Evolutionary conservation across 2,329 filamentous ascomycete species (phyloP).

Genomic region (Dothideomycetes sp.): DNA sequence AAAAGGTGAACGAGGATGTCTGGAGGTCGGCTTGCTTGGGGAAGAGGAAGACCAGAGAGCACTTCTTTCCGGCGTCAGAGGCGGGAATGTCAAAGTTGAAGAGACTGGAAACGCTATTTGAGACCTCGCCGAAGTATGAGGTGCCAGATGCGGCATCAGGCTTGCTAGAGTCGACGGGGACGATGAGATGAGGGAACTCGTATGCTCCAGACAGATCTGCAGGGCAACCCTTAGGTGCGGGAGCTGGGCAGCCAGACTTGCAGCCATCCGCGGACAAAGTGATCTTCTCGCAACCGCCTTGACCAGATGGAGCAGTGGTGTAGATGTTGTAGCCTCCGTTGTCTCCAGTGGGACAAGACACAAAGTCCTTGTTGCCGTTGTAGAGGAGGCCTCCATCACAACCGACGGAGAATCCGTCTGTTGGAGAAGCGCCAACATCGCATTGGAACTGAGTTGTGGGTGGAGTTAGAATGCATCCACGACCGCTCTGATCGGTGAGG

Average conservation of each 20-base stretch:
- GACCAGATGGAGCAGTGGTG: conserved; percentile 30
- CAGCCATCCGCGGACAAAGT: conserved; percentile 36
- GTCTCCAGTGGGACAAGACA: conserved; percentile 51
- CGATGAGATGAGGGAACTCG: conserved; percentile 52
- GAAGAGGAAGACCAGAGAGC: conserved; percentile 57
- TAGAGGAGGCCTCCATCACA: conserved; percentile 45
- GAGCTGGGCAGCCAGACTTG: conserved; percentile 25
- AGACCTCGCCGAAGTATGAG: conserved; percentile 48
- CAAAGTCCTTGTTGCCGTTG: conserved; percentile 46
- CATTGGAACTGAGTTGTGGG: conserved; percentile 54
- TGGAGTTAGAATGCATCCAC: conserved; percentile 55
- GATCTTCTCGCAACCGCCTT: conserved; percentile 43
- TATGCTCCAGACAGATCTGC: conserved; percentile 14
- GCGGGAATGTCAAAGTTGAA: conserved; percentile 61
- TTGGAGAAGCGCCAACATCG: conserved; percentile 44
- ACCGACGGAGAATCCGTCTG: conserved; percentile 47
- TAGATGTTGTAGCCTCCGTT: conserved; percentile 50
- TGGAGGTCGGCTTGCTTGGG: conserved; percentile 48
- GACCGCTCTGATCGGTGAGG: conserved; percentile 47
- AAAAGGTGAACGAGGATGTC: conserved; percentile 50
- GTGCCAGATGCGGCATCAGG: conserved; percentile 46
- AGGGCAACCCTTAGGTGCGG: conserved; percentile 15
- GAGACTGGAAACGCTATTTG: conserved; percentile 45
- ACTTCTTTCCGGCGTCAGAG: conserved; percentile 47
- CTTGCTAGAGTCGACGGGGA: conserved; percentile 47